A percentile compares a stretch with the other conserved stretches of the same genome.
phyloP scores from a whole-genome alignment of 225 moss, liverwort and hornwort genomes.

The Physcomitrium patens region DNA sequence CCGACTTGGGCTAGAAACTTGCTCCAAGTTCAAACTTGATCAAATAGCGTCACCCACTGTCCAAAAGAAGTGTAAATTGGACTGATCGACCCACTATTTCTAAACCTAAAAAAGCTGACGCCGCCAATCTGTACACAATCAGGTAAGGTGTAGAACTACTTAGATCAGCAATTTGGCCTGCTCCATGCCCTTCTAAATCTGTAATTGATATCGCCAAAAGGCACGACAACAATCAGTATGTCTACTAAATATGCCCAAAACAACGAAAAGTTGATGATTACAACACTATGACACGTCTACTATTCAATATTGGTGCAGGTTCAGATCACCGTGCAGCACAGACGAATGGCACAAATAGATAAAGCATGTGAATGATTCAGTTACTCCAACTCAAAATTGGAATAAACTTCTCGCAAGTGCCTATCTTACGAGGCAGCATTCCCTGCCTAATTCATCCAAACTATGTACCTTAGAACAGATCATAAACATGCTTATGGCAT shows the following conservation, averaged over 20 bases:
- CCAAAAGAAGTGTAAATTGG: constrained; percentile 1
- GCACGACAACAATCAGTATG: constrained; percentile 18
- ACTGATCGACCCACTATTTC: constrained; percentile 8
- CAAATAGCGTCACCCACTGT: background rate
- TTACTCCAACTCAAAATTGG: constrained; percentile 41
- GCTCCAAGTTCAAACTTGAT: constrained; percentile 1
- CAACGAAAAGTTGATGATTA: background rate
- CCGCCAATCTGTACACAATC: constrained; percentile 19
- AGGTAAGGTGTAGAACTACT: constrained; percentile 23
- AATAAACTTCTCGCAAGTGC: constrained; percentile 28
- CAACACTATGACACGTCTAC: constrained; percentile 19
- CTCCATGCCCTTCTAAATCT: constrained; percentile 9
- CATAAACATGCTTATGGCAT: constrained; percentile 17
- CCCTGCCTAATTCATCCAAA: constrained; percentile 24
- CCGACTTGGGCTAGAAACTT: background rate
- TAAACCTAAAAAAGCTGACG: constrained; percentile 1
- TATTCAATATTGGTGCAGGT: constrained; percentile 18
- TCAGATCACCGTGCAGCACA: constrained; percentile 24
- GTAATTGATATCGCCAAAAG: background rate
- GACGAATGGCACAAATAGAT: constrained; percentile 14
- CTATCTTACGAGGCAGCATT: constrained; percentile 3
- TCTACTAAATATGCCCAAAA: constrained; percentile 11
- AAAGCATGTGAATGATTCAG: constrained; percentile 34
- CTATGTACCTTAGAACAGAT: constrained; percentile 30
- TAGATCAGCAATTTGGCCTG: constrained; percentile 8